Evolutionary conservation across 2,329 filamentous ascomycete genomes (phyloP).

Genomic region (Cordyceps sp.): DNA sequence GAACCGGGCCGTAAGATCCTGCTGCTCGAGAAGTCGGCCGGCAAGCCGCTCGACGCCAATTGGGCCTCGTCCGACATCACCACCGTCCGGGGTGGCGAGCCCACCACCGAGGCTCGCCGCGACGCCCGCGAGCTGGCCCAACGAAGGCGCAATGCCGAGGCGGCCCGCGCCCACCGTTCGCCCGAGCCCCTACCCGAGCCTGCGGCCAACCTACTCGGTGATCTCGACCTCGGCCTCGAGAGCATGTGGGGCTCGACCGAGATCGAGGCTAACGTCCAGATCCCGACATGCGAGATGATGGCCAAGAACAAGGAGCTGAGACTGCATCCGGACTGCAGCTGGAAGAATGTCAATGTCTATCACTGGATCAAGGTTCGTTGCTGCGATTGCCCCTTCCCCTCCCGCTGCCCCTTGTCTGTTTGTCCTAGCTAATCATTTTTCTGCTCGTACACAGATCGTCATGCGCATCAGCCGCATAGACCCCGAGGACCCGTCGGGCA

Average conservation of each 20-base stretch:
- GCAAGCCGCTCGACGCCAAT: slow-evolving; percentile 54
- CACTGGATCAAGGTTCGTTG: slow-evolving; percentile 78
- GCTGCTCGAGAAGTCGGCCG: slow-evolving; percentile 75
- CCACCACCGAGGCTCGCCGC: slow-evolving; percentile 31
- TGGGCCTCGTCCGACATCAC: slow-evolving; percentile 63
- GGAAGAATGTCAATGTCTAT: slow-evolving; percentile 83
- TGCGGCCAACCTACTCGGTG: slow-evolving; percentile 61
- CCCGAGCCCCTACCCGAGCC: slow-evolving; percentile 29
- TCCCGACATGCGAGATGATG: slow-evolving; percentile 80
- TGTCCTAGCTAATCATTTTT: slow-evolving; percentile 2
- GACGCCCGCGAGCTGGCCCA: slow-evolving; percentile 30
- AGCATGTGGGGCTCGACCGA: slow-evolving; percentile 73
- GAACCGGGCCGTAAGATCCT: slow-evolving; percentile 73
- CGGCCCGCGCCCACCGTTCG: slow-evolving; percentile 20
- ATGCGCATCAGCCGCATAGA: slow-evolving; percentile 82
- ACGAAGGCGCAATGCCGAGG: slow-evolving; percentile 36
- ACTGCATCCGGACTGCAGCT: slow-evolving; percentile 81
- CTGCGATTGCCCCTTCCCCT: no score
- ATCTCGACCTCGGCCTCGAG: slow-evolving; percentile 55
- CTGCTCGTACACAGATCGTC: slow-evolving; percentile 45
- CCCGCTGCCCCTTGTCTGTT: slow-evolving; percentile 10
- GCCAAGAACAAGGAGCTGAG: slow-evolving; percentile 48
- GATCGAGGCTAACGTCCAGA: slow-evolving; percentile 84
- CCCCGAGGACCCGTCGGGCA: slow-evolving; percentile 51
- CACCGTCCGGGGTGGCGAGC: slow-evolving; percentile 65